Conservation (phyloP, 495 filamentous ascomycete genomes). For the Amniculicola lignicola region DNA sequence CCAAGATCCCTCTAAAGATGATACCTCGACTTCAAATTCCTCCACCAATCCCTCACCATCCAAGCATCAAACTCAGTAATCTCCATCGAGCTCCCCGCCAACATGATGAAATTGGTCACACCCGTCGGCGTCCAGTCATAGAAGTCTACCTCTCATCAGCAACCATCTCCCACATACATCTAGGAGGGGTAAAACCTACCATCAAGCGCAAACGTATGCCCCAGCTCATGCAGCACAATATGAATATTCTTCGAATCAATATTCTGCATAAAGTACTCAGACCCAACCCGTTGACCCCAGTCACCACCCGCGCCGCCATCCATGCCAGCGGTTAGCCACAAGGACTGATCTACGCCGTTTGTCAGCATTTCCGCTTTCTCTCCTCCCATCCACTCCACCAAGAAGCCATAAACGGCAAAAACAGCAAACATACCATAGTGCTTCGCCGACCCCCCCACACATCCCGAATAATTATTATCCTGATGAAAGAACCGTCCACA, state of each 20-base stretch:
- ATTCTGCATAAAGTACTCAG: conserved; percentile 8
- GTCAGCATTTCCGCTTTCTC: no score
- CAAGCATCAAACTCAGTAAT: conserved; percentile 15
- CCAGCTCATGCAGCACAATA: conserved; percentile 11
- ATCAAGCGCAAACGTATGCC: conserved; percentile 11
- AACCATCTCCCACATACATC: no score
- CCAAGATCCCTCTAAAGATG: no score
- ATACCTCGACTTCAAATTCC: conserved; percentile 9
- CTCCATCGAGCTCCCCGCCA: conserved; percentile 8
- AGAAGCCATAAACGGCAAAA: background rate
- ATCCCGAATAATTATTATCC: background rate
- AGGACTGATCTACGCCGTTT: background rate
- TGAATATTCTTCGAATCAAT: conserved; percentile 6
- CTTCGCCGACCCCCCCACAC: background rate
- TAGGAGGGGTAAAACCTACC: no score
- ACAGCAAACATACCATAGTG: background rate
- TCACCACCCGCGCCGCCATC: conserved; percentile 6
- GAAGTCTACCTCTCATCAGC: no score
- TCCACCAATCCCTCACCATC: conserved; percentile 17
- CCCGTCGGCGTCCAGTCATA: conserved; percentile 10
- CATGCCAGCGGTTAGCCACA: conserved; percentile 3
- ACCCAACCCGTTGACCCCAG: conserved; percentile 6
- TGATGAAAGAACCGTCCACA: conserved; percentile 11
- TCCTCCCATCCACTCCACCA: no score
- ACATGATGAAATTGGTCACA: conserved; percentile 13